phyloP scores from a whole-genome alignment of 257 asterid genomes.

The Penstemon eatonii region DNA sequence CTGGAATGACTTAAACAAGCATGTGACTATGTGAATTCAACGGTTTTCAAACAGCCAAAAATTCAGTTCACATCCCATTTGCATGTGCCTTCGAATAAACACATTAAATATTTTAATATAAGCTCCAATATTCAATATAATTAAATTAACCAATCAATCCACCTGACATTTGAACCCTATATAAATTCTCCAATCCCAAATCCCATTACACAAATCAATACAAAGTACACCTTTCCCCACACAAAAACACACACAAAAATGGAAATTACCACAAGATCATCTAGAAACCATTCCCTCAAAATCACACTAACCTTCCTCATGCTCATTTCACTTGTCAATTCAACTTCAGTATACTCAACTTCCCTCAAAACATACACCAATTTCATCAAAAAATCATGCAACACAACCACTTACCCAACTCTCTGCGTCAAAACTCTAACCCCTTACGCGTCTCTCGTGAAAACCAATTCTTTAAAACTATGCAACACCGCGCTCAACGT shows the following conservation, averaged over 20 bases:
- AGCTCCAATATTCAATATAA: slow-evolving; percentile 17
- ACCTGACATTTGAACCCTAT: slow-evolving; percentile 19
- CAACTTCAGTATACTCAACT: slow-evolving; percentile 22
- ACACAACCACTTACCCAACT: slow-evolving; percentile 46
- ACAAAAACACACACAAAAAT: neutral
- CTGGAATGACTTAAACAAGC: slow-evolving; percentile 13
- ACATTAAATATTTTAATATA: neutral
- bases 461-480: slow-evolving; percentile 41
- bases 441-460: slow-evolving; percentile 56
- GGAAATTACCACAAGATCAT: slow-evolving; percentile 8
- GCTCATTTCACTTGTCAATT: slow-evolving; percentile 11
- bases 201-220: neutral
- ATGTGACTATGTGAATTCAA: slow-evolving; percentile 5
- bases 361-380: slow-evolving; percentile 19
- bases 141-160: neutral
- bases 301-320: slow-evolving; percentile 6
- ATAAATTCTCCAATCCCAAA: slow-evolving; percentile 18
- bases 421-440: slow-evolving; percentile 52
- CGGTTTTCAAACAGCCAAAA: slow-evolving; percentile 4
- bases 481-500: slow-evolving; percentile 56
- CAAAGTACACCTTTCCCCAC: neutral
- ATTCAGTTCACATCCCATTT: slow-evolving; percentile 13
- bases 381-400: slow-evolving; percentile 52
- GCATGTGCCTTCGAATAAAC: slow-evolving; percentile 35
- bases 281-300: slow-evolving; percentile 5